phyloP scores from a whole-genome alignment of 2,329 filamentous ascomycete species.

The Neofusicoccum sp. region DNA sequence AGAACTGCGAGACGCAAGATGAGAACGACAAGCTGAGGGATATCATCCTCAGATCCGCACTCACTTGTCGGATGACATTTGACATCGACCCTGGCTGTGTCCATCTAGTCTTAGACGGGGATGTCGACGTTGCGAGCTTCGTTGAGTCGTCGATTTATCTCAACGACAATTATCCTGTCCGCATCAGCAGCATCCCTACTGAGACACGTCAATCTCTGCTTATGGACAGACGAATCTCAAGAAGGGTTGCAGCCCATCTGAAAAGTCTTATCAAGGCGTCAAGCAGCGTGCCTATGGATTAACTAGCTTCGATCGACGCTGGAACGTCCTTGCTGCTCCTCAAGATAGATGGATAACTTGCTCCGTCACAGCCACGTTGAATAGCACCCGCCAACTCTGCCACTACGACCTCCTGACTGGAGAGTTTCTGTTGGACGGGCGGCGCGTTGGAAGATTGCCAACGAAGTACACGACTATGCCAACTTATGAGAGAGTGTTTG shows the following conservation, averaged over 20 bases:
- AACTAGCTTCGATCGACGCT: not conserved
- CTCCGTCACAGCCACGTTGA: not conserved
- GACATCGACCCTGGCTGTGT: not conserved
- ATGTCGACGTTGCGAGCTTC: constrained; percentile 36
- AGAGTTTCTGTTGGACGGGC: constrained; percentile 56
- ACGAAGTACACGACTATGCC: constrained; percentile 45
- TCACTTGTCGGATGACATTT: constrained; percentile 14
- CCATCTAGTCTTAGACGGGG: not conserved
- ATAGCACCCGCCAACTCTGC: constrained; percentile 28
- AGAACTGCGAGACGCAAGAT: not conserved
- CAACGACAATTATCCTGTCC: constrained; percentile 33
- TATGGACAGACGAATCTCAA: not conserved
- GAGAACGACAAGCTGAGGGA: not conserved
- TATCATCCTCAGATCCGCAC: not conserved
- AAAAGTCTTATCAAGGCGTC: not conserved
- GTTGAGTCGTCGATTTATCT: constrained; percentile 44
- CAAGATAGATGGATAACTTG: not conserved
- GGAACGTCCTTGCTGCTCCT: not conserved
- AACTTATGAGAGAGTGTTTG: constrained; percentile 51
- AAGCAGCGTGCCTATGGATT: not conserved
- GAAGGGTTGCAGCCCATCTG: not conserved
- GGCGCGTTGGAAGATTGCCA: constrained; percentile 53
- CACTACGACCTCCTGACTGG: constrained; percentile 56
- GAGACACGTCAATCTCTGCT: not conserved
- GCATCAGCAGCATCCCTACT: not conserved